Evolutionary conservation across 192 early-diverging fungal genomes (phyloP).

Genomic region (Linnemannia elongata): DNA sequence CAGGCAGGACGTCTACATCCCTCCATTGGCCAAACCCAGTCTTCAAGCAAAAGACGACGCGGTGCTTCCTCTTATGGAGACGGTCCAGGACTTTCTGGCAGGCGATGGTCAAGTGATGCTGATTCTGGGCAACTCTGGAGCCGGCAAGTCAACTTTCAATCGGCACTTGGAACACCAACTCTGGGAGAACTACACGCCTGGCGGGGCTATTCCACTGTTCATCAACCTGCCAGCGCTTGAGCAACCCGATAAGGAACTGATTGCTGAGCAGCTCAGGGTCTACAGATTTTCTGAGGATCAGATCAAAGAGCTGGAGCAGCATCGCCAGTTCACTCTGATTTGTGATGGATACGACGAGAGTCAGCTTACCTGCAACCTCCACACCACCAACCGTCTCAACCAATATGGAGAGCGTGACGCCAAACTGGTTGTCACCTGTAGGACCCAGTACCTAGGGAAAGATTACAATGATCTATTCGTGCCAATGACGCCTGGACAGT

Average conservation of each 20-base stretch:
- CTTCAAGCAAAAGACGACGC: background rate
- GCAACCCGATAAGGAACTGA: background rate
- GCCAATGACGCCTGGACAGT: background rate
- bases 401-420: slow-evolving; percentile 13
- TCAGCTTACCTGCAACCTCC: background rate
- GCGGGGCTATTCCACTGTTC: background rate
- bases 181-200: background rate
- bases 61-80: background rate
- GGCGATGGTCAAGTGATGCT: background rate
- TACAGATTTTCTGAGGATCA: background rate
- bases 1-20: background rate
- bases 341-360: slow-evolving; percentile 9
- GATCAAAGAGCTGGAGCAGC: background rate
- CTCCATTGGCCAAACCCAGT: background rate
- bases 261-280: background rate
- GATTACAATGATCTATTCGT: slow-evolving; percentile 22
- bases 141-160: background rate
- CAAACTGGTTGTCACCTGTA: slow-evolving; percentile 22
- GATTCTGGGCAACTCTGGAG: background rate
- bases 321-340: background rate
- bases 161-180: background rate
- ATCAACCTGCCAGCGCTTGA: background rate
- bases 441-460: slow-evolving; percentile 12
- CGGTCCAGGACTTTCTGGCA: background rate
- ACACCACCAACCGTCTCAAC: slow-evolving; percentile 16